Evolutionary conservation across 495 filamentous ascomycete species (phyloP).

Genomic region (Tuber calosporum): DNA sequence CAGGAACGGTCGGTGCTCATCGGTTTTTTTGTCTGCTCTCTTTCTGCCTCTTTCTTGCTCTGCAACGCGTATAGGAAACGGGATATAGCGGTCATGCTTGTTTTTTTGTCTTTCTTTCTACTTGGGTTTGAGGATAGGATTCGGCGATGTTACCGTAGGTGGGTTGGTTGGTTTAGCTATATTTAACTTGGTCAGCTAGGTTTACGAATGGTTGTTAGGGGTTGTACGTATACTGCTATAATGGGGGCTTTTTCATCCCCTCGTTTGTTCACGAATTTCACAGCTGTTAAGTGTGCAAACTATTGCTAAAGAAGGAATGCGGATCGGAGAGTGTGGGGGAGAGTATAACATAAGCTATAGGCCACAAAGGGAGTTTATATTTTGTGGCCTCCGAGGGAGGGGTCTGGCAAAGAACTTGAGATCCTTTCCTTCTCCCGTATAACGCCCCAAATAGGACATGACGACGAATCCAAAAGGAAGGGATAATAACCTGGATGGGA

Average conservation of each 20-base stretch:
- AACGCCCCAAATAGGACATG: no score
- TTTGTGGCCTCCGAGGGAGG: no score
- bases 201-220: neutral
- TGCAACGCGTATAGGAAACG: neutral
- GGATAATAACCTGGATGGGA: no score
- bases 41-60: neutral
- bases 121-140: neutral
- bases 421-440: no score
- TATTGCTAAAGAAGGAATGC: no score
- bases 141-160: neutral
- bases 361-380: no score
- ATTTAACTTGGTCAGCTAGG: neutral
- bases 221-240: neutral
- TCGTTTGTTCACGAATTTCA: no score
- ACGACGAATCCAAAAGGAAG: no score
- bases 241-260: neutral
- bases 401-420: no score
- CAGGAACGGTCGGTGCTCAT: neutral
- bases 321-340: no score
- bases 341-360: no score
- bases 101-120: neutral
- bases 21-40: neutral
- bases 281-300: no score
- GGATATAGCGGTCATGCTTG: slow-evolving; percentile 1
- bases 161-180: neutral